A percentile compares a stretch with the other conserved stretches of the same genome.
Evolutionary conservation across 164 flowering plant genomes (phyloP).

Genomic region (Magnolia kwangsiensis): DNA sequence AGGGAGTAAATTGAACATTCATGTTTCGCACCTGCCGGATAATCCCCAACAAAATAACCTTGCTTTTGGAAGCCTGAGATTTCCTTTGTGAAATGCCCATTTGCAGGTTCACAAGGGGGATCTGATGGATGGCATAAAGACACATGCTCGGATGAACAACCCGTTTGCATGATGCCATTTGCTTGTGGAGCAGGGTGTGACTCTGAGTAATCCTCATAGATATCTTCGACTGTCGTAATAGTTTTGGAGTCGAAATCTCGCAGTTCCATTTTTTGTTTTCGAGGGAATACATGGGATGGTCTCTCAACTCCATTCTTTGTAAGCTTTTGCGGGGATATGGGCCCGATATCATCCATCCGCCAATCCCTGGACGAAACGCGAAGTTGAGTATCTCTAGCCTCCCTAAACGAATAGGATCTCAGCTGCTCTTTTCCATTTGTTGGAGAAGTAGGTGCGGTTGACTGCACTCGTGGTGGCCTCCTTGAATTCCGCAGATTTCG

Average conservation of each 20-base stretch:
- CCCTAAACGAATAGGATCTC: constrained; percentile 60
- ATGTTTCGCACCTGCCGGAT: constrained; percentile 7
- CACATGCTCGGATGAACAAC: constrained; percentile 8
- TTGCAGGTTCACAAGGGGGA: constrained; percentile 21
- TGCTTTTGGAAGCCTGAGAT: constrained; percentile 17
- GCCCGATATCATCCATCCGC: constrained; percentile 41
- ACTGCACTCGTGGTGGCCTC: constrained; percentile 64
- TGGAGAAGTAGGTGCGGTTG: constrained; percentile 55
- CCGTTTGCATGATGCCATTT: constrained; percentile 20
- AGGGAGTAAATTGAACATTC: constrained; percentile 5
- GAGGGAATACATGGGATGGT: constrained; percentile 44
- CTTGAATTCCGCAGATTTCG: constrained; percentile 4
- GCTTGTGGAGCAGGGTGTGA: constrained; percentile 23
- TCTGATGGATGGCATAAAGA: constrained; percentile 10
- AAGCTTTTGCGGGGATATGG: constrained; percentile 60
- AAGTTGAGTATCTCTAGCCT: constrained; percentile 30
- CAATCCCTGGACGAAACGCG: constrained; percentile 39
- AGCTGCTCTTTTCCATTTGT: constrained; percentile 35
- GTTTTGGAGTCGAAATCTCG: constrained; percentile 38
- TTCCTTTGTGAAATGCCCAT: constrained; percentile 27
- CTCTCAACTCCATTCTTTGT: constrained; percentile 80
- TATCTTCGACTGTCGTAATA: constrained; percentile 67
- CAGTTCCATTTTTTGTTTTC: constrained; percentile 27
- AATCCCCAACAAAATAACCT: constrained; percentile 19
- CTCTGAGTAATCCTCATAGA: constrained; percentile 47